Conservation (phyloP, 208 protist species). For the Giardia duodenalis region DNA sequence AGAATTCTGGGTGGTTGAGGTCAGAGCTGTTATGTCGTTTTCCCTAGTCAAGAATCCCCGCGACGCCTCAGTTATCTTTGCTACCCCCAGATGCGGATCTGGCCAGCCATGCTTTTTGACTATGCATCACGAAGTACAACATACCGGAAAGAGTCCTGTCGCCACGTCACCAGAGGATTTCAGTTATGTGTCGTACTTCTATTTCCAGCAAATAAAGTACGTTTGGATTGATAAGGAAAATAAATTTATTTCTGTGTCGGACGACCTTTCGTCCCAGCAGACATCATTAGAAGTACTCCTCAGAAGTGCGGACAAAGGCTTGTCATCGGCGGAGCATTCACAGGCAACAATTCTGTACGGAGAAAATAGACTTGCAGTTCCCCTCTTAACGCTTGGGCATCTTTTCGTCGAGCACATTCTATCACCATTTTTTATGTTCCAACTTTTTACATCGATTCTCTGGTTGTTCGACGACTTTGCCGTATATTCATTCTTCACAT, state of each 20-base stretch:
- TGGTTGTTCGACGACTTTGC: slow-evolving; percentile 10
- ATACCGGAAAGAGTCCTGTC: too few species aligned
- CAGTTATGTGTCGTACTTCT: neutral
- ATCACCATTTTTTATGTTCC: slow-evolving; percentile 8
- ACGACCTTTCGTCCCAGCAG: neutral
- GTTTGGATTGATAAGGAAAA: neutral
- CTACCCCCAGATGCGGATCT: neutral
- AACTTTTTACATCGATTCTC: slow-evolving; percentile 12
- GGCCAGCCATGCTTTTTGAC: neutral
- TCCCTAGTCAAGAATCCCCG: neutral
- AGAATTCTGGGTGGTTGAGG: neutral
- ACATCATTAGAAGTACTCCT: neutral
- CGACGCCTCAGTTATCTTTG: neutral
- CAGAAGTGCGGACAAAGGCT: neutral
- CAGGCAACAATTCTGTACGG: neutral
- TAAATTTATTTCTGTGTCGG: neutral
- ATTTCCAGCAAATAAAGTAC: slow-evolving; percentile 4
- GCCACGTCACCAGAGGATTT: neutral
- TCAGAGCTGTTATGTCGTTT: neutral
- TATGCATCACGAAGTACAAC: neutral
- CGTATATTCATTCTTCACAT: neutral
- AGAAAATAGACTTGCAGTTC: neutral
- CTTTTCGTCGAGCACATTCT: slow-evolving; percentile 1
- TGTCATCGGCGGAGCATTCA: neutral
- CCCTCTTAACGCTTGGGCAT: too few species aligned